Base-by-base conservation (phyloP, 2,329 filamentous ascomycete species). In the Claviceps pusilla region DNA sequence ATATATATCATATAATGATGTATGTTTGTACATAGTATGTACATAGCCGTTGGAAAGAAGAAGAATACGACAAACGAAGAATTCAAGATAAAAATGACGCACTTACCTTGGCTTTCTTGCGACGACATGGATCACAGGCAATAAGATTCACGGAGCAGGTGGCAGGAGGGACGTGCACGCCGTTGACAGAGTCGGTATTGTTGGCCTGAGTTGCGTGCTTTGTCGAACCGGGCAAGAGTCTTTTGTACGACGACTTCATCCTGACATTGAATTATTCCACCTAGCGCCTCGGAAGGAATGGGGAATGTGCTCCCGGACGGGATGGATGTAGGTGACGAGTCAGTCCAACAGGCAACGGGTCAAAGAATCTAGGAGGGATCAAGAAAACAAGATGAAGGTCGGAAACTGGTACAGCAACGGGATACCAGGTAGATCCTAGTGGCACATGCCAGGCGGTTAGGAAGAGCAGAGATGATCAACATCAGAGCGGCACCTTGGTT, bases 91-190 rank as follows among this genome's bases (percentile, higher is more conserved):
- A 42, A 29, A 28, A 41, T 33, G 31, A 39, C 28, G 35, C 10
- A 43, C 47, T 54, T 47, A 54, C 52, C 46, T 54, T 54, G 28
- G 47, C 39, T 19, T 49, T 54, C 29, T 49, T 54, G 24, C 47
- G 46, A 24, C 52, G 52, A 49, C 52, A 54, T 50, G 31, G 46
- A 33, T 48, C 52, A 41, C 52, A 54, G 37, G 52, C 52, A 50
- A 54, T 43, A 12, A 54, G 37, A 16, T 45, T 51, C 29, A 51
- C 50, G 5, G 50, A 51, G 29, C 50, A 51, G 41, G 50, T 51
- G 31, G 50, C 41, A 46, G 50, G 50, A 43, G 50, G 16, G 14
- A n/a, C 19, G 14, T 45, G 50, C 9, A 19, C 9, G 10, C 41
- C 50, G 7, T 42, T 39, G 31, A 33, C 29, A 11, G 50, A 51